These are phyloP conservation scores for Skeletonema grethae DNA, from an alignment of 108 stramenopile genomes.

Conservation along the genomic window DNA sequence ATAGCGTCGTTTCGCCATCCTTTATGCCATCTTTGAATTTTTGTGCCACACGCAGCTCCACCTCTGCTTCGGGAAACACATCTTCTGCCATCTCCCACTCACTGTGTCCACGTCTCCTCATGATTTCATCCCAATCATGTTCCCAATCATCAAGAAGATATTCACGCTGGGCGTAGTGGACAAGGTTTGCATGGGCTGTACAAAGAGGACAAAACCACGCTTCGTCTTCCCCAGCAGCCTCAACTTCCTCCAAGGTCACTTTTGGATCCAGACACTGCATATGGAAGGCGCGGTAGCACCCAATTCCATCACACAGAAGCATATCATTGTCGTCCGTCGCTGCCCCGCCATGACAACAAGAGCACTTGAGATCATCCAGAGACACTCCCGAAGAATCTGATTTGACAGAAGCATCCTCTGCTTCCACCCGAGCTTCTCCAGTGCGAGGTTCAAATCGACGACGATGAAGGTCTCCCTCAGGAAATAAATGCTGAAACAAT, in stretches of 20 bases:
- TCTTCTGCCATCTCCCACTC: constrained; percentile 73
- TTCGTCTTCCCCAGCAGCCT: constrained; percentile 55
- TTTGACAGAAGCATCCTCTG: constrained; percentile 9
- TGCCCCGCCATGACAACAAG: constrained; percentile 60
- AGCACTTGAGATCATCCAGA: constrained; percentile 73
- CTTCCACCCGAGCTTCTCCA: constrained; percentile 25
- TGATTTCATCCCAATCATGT: constrained; percentile 25
- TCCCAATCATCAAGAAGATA: constrained; percentile 67
- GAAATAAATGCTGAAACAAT: constrained; percentile 38
- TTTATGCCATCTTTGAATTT: constrained; percentile 55
- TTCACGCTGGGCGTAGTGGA: constrained; percentile 58
- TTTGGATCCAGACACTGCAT: constrained; percentile 75
- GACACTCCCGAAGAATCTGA: constrained; percentile 56
- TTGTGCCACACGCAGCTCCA: constrained; percentile 55
- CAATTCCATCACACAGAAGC: constrained; percentile 57
- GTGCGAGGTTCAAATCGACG: constrained; percentile 52
- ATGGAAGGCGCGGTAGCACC: constrained; percentile 84
- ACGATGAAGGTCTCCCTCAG: constrained; percentile 33
- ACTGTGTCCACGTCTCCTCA: constrained; percentile 17
- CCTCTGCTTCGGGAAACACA: constrained; percentile 78
- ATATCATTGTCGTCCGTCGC: constrained; percentile 61
- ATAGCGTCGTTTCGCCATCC: constrained; percentile 54
- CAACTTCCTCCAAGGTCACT: constrained; percentile 52
- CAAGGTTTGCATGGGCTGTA: constrained; percentile 38
- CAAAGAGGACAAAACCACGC: constrained; percentile 90